Percentiles rank a stretch among this genome's conserved stretches.
Evolutionary conservation across 768 basidiomycete genomes (phyloP).

Genomic region (Asterophora lycoperdoides): DNA sequence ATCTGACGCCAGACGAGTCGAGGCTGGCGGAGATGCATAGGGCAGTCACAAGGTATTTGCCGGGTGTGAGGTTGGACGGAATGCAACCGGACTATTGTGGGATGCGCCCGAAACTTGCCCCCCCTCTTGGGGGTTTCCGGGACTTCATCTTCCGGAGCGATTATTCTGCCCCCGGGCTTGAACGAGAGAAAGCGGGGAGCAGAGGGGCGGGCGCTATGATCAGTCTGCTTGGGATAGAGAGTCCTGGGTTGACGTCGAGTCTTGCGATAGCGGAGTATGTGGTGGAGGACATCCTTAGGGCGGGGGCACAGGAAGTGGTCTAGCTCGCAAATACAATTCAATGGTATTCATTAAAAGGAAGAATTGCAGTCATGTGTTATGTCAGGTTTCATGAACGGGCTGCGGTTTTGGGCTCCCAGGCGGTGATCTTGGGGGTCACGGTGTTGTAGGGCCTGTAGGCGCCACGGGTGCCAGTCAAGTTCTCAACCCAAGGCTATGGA

Average conservation of each 20-base stretch:
- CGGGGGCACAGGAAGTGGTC: slow-evolving; percentile 11
- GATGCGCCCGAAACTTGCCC: slow-evolving; percentile 82
- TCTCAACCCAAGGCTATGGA: slow-evolving; percentile 75
- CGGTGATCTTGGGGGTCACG: slow-evolving; percentile 69
- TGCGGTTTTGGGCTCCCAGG: slow-evolving; percentile 77
- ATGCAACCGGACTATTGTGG: slow-evolving; percentile 82
- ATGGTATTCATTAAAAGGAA: slow-evolving; percentile 8
- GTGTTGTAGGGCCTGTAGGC: slow-evolving; percentile 91
- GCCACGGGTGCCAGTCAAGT: slow-evolving; percentile 89
- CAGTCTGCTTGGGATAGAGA: slow-evolving; percentile 86
- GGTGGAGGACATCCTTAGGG: slow-evolving; percentile 52
- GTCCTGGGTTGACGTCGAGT: slow-evolving; percentile 84
- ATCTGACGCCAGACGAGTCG: slow-evolving; percentile 61
- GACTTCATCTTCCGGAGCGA: slow-evolving; percentile 78
- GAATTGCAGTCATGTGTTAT: slow-evolving; percentile 9
- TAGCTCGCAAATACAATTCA: neutral
- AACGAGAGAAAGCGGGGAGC: slow-evolving; percentile 15
- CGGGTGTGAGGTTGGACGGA: slow-evolving; percentile 52
- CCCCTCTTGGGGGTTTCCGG: slow-evolving; percentile 69
- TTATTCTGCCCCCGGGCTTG: slow-evolving; percentile 37
- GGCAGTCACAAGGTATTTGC: slow-evolving; percentile 73
- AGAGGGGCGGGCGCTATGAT: slow-evolving; percentile 55
- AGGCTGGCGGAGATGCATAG: slow-evolving; percentile 60
- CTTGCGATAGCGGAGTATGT: slow-evolving; percentile 86
- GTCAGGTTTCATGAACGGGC: slow-evolving; percentile 32